These are phyloP conservation scores for Citrus reticulata DNA, from an alignment of 345 rosid genomes.

Conservation along the genomic window DNA sequence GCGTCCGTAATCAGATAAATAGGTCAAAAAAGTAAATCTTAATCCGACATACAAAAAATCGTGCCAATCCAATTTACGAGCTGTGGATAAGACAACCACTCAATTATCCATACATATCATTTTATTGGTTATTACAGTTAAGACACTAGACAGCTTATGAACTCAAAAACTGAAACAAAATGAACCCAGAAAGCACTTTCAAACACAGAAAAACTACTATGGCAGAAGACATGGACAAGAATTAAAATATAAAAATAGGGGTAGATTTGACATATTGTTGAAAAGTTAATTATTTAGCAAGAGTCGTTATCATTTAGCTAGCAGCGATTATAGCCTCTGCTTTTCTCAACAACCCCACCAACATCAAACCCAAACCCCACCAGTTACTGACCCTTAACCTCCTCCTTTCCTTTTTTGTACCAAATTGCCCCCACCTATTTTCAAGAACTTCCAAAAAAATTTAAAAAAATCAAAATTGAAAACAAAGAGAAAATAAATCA, in stretches of 20 bases:
- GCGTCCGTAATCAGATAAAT: too few relatives aligned
- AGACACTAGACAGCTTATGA: neutral
- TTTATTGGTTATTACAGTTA: neutral
- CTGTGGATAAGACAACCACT: too few relatives aligned
- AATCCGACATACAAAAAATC: too few relatives aligned
- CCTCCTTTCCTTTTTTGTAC: neutral
- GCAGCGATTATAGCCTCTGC: conserved; percentile 17
- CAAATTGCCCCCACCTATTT: neutral
- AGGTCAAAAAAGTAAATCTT: too few relatives aligned
- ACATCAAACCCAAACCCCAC: conserved; percentile 20
- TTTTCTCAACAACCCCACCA: conserved; percentile 40
- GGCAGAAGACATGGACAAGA: neutral
- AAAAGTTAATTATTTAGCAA: neutral
- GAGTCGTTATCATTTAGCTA: conserved; percentile 20
- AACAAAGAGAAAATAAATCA: neutral
- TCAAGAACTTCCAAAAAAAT: neutral
- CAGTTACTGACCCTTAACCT: conserved; percentile 10
- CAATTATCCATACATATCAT: too few relatives aligned
- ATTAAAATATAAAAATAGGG: neutral
- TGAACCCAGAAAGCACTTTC: neutral
- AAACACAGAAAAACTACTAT: too few relatives aligned
- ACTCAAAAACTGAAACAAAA: neutral
- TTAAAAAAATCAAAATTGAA: too few relatives aligned
- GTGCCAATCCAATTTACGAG: too few relatives aligned
- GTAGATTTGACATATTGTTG: neutral